Evolutionary conservation across 2,329 filamentous ascomycete genomes (phyloP).

Genomic region (Botrytis medusae): DNA sequence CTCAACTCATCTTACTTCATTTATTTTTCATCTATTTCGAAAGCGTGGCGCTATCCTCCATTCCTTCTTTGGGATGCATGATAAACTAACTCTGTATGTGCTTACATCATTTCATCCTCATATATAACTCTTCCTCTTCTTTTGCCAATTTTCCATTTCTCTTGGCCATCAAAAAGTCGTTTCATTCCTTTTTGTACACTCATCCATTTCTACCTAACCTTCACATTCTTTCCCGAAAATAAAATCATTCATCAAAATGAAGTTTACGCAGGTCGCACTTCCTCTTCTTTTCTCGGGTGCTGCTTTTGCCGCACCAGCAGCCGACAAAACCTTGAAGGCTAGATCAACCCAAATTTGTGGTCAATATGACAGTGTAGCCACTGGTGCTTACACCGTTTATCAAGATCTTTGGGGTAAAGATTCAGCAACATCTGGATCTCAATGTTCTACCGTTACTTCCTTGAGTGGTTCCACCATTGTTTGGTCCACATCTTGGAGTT

Average conservation of each 20-base stretch:
- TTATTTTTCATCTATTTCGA: slow-evolving; percentile 17
- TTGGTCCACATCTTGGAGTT: slow-evolving; percentile 46
- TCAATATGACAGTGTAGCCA: slow-evolving; percentile 31
- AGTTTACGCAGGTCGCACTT: slow-evolving; percentile 24
- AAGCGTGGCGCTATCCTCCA: not conserved
- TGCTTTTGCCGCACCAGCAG: slow-evolving; percentile 16
- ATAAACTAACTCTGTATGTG: not conserved
- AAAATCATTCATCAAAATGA: slow-evolving; percentile 16
- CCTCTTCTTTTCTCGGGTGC: slow-evolving; percentile 19
- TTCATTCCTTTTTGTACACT: slow-evolving; percentile 7
- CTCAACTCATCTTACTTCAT: slow-evolving; percentile 19
- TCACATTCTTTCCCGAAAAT: not conserved
- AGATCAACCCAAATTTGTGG: slow-evolving; percentile 28
- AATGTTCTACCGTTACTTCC: slow-evolving; percentile 44
- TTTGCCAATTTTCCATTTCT: not conserved
- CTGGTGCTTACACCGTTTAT: slow-evolving; percentile 43
- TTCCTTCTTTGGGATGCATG: not conserved
- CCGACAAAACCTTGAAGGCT: not conserved
- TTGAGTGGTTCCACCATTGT: slow-evolving; percentile 39
- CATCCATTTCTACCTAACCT: not conserved
- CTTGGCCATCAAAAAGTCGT: not conserved
- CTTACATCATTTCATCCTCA: slow-evolving; percentile 3
- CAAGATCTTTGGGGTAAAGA: slow-evolving; percentile 37
- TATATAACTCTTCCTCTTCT: not conserved
- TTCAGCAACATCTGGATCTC: slow-evolving; percentile 26